phyloP scores from a whole-genome alignment of 192 early-diverging fungal genomes.

The Umbelopsis sp. region DNA sequence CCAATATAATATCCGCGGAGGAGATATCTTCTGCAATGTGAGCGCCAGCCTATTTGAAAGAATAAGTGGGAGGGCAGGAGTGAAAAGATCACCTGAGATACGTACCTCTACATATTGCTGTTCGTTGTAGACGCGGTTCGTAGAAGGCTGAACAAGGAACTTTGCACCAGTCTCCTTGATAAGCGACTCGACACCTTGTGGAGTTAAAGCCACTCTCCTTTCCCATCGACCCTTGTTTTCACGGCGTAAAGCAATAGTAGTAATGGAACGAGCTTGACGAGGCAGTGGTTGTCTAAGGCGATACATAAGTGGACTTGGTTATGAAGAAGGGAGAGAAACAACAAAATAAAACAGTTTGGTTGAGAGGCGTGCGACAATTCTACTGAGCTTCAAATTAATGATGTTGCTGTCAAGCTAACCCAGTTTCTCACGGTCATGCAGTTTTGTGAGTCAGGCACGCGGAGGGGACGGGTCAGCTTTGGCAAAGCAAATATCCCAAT shows the following conservation, averaged over 20 bases:
- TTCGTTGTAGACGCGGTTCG: slow-evolving; percentile 89
- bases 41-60: slow-evolving; percentile 71
- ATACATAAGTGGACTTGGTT: neutral
- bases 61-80: too few relatives aligned
- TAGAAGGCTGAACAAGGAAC: slow-evolving; percentile 91
- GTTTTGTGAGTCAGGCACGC: neutral
- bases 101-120: slow-evolving; percentile 75
- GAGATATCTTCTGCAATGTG: slow-evolving; percentile 85
- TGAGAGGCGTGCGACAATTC: slow-evolving; percentile 4
- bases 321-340: neutral
- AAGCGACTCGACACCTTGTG: slow-evolving; percentile 80
- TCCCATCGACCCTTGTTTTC: slow-evolving; percentile 99
- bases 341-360: neutral
- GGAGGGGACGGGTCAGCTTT: neutral
- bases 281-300: neutral
- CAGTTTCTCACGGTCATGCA: slow-evolving; percentile 16
- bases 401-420: neutral
- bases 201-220: slow-evolving; percentile 87
- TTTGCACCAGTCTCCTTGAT: slow-evolving; percentile 82
- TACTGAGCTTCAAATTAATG: slow-evolving; percentile 5
- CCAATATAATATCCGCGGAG: slow-evolving; percentile 87
- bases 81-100: neutral
- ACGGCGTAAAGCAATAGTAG: slow-evolving; percentile 49
- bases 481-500: too few relatives aligned
- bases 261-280: neutral